Percentiles rank a stretch among this genome's conserved stretches.
These are phyloP conservation scores for Entomortierella beljakovae DNA, from an alignment of 192 early-diverging fungal genomes.

Conservation along the genomic window DNA sequence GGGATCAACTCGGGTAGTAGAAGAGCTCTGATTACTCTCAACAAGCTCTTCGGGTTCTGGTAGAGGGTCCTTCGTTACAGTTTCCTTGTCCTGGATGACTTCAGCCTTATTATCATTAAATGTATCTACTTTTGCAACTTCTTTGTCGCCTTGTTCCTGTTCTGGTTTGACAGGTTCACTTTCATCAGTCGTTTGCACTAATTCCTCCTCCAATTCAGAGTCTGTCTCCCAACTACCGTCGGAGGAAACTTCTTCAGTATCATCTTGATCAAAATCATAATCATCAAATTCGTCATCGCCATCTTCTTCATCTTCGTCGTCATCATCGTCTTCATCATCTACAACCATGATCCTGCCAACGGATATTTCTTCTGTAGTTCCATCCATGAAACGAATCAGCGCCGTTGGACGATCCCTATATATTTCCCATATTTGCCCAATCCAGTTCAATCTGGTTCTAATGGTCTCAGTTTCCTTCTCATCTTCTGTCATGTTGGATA, in stretches of 20 bases:
- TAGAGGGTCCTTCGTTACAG: constrained; percentile 10
- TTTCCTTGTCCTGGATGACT: background rate
- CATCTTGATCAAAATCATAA: constrained; percentile 49
- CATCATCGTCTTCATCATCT: constrained; percentile 57
- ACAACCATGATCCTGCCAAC: constrained; percentile 41
- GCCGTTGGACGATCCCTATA: constrained; percentile 47
- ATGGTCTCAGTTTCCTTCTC: constrained; percentile 45
- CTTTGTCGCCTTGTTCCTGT: background rate
- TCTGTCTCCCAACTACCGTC: constrained; percentile 58
- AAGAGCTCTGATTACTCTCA: background rate
- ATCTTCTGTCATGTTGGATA: constrained; percentile 27
- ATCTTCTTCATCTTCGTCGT: constrained; percentile 39
- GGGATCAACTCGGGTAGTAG: background rate
- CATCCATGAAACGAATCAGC: constrained; percentile 54
- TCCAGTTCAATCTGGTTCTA: constrained; percentile 53
- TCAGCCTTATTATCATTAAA: background rate
- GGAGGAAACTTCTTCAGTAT: constrained; percentile 31
- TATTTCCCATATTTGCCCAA: constrained; percentile 60
- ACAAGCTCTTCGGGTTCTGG: constrained; percentile 22
- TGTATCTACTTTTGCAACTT: background rate
- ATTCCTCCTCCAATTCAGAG: constrained; percentile 53
- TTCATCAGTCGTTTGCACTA: constrained; percentile 31
- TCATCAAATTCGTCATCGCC: constrained; percentile 54
- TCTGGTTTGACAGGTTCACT: constrained; percentile 5
- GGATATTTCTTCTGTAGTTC: constrained; percentile 29